These are phyloP conservation scores for Paracorniculantispora psalliotae DNA, from an alignment of 2,329 filamentous ascomycete species.

Conservation along the genomic window DNA sequence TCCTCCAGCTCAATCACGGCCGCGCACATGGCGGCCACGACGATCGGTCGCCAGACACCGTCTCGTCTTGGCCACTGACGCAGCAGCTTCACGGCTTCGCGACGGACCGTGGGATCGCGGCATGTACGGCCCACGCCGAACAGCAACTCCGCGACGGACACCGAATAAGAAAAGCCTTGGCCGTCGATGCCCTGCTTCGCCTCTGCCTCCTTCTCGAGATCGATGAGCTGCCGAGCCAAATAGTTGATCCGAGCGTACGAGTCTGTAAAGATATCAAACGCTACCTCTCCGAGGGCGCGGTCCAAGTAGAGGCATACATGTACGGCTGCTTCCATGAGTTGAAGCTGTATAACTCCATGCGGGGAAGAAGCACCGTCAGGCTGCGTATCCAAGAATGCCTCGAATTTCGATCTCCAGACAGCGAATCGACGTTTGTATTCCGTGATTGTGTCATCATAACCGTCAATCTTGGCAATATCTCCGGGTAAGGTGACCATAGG, in stretches of 20 bases:
- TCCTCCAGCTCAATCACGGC: slow-evolving; percentile 7
- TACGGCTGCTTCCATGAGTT: slow-evolving; percentile 6
- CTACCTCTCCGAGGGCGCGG: neutral
- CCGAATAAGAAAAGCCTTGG: slow-evolving; percentile 6
- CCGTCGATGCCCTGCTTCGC: slow-evolving; percentile 8
- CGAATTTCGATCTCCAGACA: slow-evolving; percentile 3
- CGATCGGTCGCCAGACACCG: slow-evolving; percentile 1
- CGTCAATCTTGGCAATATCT: neutral
- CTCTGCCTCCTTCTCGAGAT: slow-evolving; percentile 1
- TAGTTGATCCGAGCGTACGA: neutral
- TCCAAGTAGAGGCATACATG: slow-evolving; percentile 5
- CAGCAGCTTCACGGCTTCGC: neutral
- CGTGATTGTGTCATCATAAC: neutral
- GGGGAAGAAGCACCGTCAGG: neutral
- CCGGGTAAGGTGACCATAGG: slow-evolving; percentile 7
- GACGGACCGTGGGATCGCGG: slow-evolving; percentile 1
- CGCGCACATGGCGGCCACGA: slow-evolving; percentile 7
- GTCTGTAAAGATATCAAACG: neutral
- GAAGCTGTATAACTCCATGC: neutral
- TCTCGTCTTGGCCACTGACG: slow-evolving; percentile 9
- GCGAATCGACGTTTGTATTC: neutral
- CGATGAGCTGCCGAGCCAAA: neutral
- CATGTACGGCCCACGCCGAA: slow-evolving; percentile 7
- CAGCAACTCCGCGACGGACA: slow-evolving; percentile 3
- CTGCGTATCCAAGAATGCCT: neutral